Percentiles rank a stretch among this genome's conserved stretches.
Conservation (phyloP, 768 basidiomycete genomes). For the Gloeopeniophorella convolvens region DNA sequence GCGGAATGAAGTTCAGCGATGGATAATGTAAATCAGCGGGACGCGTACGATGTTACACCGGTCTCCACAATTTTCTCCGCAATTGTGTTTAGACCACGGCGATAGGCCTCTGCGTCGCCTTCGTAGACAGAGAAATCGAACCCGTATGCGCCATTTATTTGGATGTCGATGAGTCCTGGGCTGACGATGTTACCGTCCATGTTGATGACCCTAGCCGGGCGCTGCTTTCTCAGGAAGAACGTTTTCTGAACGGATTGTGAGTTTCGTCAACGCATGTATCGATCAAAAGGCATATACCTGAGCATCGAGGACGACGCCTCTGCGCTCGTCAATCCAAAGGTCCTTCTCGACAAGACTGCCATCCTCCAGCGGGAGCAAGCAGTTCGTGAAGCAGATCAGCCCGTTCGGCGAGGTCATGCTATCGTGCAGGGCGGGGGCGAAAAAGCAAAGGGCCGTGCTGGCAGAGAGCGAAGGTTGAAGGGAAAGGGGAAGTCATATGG, state of each 20-base stretch:
- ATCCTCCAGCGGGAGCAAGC: constrained; percentile 72
- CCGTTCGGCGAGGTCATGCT: constrained; percentile 45
- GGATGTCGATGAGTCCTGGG: constrained; percentile 82
- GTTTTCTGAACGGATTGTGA: constrained; percentile 43
- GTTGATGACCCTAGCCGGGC: constrained; percentile 61
- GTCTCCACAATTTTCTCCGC: constrained; percentile 78
- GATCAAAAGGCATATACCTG: constrained; percentile 38
- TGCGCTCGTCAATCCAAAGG: constrained; percentile 72
- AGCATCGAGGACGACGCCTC: constrained; percentile 69
- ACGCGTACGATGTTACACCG: constrained; percentile 75
- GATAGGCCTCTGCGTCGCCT: constrained; percentile 61
- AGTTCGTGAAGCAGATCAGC: constrained; percentile 84
- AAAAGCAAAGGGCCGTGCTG: not conserved
- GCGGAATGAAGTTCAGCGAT: not conserved
- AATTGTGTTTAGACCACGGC: constrained; percentile 57
- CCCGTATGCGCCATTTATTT: constrained; percentile 86
- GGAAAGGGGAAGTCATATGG: not conserved
- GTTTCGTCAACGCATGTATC: not conserved
- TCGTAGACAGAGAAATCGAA: constrained; percentile 85
- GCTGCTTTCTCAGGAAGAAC: constrained; percentile 54
- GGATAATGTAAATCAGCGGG: constrained; percentile 13
- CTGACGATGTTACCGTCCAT: constrained; percentile 75
- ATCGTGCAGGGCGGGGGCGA: not conserved
- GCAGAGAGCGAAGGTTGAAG: not conserved
- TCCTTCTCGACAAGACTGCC: constrained; percentile 68